These are phyloP conservation scores for Lentinula novae-zelandiae DNA, from an alignment of 1,284 basidiomycete genomes.

Conservation along the genomic window DNA sequence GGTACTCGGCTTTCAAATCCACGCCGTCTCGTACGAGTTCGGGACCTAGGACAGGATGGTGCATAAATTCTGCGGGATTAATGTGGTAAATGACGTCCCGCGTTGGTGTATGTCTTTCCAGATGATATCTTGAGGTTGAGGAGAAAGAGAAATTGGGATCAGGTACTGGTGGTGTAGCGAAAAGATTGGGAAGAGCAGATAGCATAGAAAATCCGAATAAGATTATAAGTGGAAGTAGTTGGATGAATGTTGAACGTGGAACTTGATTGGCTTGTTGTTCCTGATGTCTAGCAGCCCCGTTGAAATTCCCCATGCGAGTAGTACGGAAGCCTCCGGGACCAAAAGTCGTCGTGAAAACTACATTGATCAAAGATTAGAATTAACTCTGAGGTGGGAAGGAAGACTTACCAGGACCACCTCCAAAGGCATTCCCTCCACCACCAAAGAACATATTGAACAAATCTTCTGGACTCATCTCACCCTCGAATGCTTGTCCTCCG, in stretches of 20 bases:
- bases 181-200: constrained; percentile 78
- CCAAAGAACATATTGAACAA: constrained; percentile 99
- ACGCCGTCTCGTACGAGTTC: constrained; percentile 55
- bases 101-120: constrained; percentile 63
- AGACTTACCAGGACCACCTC: constrained; percentile 53
- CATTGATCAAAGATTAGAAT: constrained; percentile 9
- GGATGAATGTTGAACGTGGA: constrained; percentile 70
- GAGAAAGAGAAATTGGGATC: constrained; percentile 83
- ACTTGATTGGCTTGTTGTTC: constrained; percentile 34
- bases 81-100: constrained; percentile 85
- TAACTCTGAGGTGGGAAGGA: constrained; percentile 2
- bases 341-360: constrained; percentile 74
- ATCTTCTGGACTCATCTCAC: constrained; percentile 93
- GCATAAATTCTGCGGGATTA: constrained; percentile 73
- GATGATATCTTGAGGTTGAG: constrained; percentile 52
- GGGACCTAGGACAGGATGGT: constrained; percentile 73
- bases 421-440: constrained; percentile 51
- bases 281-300: constrained; percentile 14
- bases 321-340: constrained; percentile 76
- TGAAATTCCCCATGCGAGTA: constrained; percentile 44
- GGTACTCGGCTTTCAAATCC: constrained; percentile 23
- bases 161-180: constrained; percentile 61
- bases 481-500: constrained; percentile 62
- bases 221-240: constrained; percentile 84
- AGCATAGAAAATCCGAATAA: constrained; percentile 84